Conservation (phyloP, 192 early-diverging fungal genomes). For the Mortierella hygrophila region DNA sequence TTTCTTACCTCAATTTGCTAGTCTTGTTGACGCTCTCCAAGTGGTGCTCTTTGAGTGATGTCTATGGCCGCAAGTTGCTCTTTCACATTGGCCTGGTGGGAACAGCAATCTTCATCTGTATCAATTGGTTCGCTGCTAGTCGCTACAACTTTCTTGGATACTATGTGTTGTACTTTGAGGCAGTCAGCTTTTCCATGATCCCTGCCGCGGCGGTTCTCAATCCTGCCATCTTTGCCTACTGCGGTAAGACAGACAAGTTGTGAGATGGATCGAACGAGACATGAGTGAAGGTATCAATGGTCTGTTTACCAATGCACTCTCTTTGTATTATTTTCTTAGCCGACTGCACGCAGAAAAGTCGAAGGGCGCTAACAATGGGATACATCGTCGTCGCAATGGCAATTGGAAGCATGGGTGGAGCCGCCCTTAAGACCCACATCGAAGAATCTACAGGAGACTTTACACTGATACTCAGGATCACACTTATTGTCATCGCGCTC, state of each 20-base stretch:
- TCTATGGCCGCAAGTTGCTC: constrained; percentile 9
- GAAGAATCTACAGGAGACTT: not conserved
- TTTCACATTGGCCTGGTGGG: not conserved
- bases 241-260: not conserved
- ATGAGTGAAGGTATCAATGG: not conserved
- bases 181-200: not conserved
- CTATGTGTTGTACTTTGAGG: not conserved
- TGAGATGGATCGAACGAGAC: no score
- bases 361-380: constrained; percentile 10
- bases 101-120: not conserved
- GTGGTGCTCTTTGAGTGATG: constrained; percentile 18
- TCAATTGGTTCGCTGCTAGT: constrained; percentile 6
- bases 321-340: not conserved
- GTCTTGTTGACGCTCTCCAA: constrained; percentile 7
- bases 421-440: not conserved
- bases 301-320: not conserved
- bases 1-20: not conserved
- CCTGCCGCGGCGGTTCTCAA: not conserved
- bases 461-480: not conserved
- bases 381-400: not conserved
- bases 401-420: constrained; percentile 5
- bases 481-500: not conserved
- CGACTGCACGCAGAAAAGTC: constrained; percentile 10
- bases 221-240: constrained; percentile 14
- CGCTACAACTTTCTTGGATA: not conserved